A percentile compares a stretch with the other conserved stretches of the same genome.
phyloP scores from a whole-genome alignment of 106 monocot genomes.

The Vanilla planifolia region DNA sequence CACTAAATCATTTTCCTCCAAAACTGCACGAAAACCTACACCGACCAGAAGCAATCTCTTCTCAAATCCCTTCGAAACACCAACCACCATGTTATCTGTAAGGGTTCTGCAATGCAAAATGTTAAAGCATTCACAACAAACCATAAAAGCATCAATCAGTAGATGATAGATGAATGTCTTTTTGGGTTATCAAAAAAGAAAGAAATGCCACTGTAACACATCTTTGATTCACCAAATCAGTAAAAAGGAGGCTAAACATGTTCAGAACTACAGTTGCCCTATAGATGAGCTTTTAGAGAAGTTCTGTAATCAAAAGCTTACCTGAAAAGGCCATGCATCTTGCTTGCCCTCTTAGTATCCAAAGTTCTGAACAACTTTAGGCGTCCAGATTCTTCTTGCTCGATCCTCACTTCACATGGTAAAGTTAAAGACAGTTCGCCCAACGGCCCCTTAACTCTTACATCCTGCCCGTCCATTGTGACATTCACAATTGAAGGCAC shows the following conservation, averaged over 20 bases:
- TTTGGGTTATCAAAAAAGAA: too few relatives aligned
- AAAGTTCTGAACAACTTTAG: constrained; percentile 72
- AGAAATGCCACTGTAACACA: too few relatives aligned
- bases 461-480: constrained; percentile 57
- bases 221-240: too few relatives aligned
- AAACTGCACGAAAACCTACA: constrained; percentile 77
- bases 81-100: constrained; percentile 95
- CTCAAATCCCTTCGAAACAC: constrained; percentile 92
- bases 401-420: constrained; percentile 64
- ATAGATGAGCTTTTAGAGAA: too few relatives aligned
- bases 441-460: constrained; percentile 91
- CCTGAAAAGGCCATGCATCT: constrained; percentile 99
- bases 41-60: constrained; percentile 79
- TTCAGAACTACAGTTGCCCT: too few relatives aligned
- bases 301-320: constrained; percentile 5
- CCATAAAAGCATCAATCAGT: too few relatives aligned
- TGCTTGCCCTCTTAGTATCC: constrained; percentile 77
- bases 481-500: constrained; percentile 74
- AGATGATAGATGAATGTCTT: too few relatives aligned
- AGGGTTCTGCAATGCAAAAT: constrained; percentile 50
- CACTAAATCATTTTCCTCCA: constrained; percentile 76
- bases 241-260: too few relatives aligned
- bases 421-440: constrained; percentile 71
- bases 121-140: too few relatives aligned
- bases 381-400: constrained; percentile 59